Conservation (phyloP, 139 green algal species). For the Micractinium sp. region DNA sequence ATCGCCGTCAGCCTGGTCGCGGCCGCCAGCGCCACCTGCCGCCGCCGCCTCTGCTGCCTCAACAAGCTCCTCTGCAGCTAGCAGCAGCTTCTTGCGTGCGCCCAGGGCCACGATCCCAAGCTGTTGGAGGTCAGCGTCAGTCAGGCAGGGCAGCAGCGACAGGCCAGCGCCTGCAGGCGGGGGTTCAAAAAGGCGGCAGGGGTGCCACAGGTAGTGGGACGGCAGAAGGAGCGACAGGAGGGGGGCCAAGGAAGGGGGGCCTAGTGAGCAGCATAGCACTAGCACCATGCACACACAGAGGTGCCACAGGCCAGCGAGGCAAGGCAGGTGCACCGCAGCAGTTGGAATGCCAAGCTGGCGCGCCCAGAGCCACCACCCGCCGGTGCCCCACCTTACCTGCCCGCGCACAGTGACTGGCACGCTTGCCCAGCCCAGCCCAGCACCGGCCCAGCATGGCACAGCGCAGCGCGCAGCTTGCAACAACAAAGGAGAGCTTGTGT, state of each 20-base stretch:
- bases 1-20: neutral
- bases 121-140: conserved; percentile 30
- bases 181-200: neutral
- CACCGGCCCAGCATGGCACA: too few species aligned
- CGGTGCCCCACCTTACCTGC: too few species aligned
- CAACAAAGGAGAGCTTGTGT: too few species aligned
- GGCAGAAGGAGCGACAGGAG: neutral
- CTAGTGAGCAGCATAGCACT: too few species aligned
- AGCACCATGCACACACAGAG: neutral
- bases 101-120: conserved; percentile 40
- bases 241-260: too few species aligned
- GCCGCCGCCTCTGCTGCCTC: neutral
- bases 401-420: neutral
- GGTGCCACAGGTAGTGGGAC: neutral
- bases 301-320: too few species aligned
- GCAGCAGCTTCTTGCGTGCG: conserved; percentile 42
- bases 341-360: too few species aligned
- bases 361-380: too few species aligned
- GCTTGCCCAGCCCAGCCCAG: neutral
- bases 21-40: neutral
- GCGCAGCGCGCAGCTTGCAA: too few species aligned
- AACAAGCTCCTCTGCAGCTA: conserved; percentile 23
- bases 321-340: too few species aligned
- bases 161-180: conserved; percentile 26
- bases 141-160: conserved; percentile 31